Evolutionary conservation across 2,329 filamentous ascomycete species (phyloP).

Genomic region (Sclerotinia glacialis): DNA sequence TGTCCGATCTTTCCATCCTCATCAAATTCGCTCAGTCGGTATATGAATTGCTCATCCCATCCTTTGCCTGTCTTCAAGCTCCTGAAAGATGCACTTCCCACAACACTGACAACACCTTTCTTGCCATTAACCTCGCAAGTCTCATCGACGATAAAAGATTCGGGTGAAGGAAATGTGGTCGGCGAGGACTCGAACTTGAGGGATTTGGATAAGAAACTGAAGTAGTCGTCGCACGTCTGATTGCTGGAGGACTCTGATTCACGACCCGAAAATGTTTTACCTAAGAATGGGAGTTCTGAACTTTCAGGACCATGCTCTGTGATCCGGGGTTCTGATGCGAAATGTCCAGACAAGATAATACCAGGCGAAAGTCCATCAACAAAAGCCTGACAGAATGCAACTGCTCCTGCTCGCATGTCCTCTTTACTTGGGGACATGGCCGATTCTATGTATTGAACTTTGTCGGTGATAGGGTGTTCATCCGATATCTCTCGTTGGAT

Average conservation of each 20-base stretch:
- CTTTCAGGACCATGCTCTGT: constrained; percentile 43
- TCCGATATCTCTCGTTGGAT: neutral
- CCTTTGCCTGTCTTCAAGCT: constrained; percentile 42
- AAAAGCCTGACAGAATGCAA: constrained; percentile 22
- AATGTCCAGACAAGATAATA: constrained; percentile 17
- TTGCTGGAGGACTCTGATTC: neutral
- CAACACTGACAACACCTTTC: constrained; percentile 40
- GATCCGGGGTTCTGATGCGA: constrained; percentile 34
- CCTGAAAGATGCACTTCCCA: constrained; percentile 40
- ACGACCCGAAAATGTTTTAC: constrained; percentile 39
- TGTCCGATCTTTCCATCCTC: constrained; percentile 42
- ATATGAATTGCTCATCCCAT: constrained; percentile 45
- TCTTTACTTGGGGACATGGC: neutral
- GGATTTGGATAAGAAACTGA: constrained; percentile 39
- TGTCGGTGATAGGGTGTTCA: neutral
- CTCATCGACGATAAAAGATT: constrained; percentile 40
- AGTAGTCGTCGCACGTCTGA: constrained; percentile 43
- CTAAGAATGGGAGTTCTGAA: constrained; percentile 42
- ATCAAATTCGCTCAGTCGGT: constrained; percentile 44
- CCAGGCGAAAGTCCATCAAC: constrained; percentile 1
- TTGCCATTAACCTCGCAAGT: constrained; percentile 20
- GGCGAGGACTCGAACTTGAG: constrained; percentile 26
- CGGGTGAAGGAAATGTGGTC: constrained; percentile 13
- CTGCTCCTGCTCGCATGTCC: neutral
- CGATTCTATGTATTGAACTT: neutral